Base-by-base conservation (phyloP, 2,329 filamentous ascomycete species). In the Aureobasidium leucospermi region DNA sequence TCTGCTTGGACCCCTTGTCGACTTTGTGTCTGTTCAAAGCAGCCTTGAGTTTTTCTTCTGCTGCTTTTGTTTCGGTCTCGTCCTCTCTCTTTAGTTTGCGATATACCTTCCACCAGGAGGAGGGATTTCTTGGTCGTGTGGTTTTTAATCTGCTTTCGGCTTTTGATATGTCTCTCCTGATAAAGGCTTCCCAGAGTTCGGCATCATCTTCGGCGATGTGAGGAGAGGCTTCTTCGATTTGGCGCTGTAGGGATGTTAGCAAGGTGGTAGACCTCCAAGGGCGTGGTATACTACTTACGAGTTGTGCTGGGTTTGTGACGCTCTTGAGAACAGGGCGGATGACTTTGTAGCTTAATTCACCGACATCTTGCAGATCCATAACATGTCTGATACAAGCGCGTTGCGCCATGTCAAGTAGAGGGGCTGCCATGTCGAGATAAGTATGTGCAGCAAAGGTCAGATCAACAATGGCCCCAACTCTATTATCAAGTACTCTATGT, bases 51-150 rank as follows among this genome's bases (percentile, higher is more conserved):
- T 60, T 58, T 31, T 68, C 69, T 61, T 74, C 70, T 34, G 68
- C 65, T 32, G 62, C 67, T 29, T 67, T 62, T 15, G 67, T 66
- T 60, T 74, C 70, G 28, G 64, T 65, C 60, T 76, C 71, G 6
- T 75, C 70, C 23, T 76, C 72, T 47, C 67, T 70, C 62, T 73
- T 70, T 31, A 79, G 66, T 62, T 76, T 77, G 16, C 69, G 77
- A 75, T 95, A 96, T 13, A 95, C 79, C 59, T 87, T 84, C 69
- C 86, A 84, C 91, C 91, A 96, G 61, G 84, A 85, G 38, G 78
- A 77, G 0, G 86, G 83, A 63, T 89, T 81, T 59, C 80, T 79
- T 0, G 89, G 88, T 28, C 83, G 77, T 65, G 85, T 82, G 0
- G 10, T 15, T n/a, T 23, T 28, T 29, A 83, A 81, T 68, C 87